Conservation (phyloP, 2,329 filamentous ascomycete genomes). For the Cercospora berteroae region DNA sequence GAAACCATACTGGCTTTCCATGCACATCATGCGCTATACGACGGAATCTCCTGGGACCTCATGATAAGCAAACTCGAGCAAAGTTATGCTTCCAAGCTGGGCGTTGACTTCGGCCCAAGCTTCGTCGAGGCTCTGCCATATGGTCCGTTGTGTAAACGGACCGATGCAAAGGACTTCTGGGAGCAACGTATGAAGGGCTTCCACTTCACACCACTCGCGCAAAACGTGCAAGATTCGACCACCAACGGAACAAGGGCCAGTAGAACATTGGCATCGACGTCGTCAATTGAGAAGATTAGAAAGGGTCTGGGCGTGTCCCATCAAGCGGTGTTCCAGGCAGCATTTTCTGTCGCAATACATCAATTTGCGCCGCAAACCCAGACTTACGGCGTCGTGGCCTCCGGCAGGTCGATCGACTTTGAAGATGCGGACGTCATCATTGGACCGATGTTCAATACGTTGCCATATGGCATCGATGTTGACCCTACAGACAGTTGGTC, state of each 20-base stretch:
- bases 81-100: conserved; percentile 46
- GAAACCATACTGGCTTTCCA: conserved; percentile 56
- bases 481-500: conserved; percentile 54
- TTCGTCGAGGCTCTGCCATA: conserved; percentile 68
- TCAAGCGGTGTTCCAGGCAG: conserved; percentile 74
- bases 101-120: conserved; percentile 43
- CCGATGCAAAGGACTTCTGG: conserved; percentile 67
- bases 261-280: neutral
- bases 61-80: conserved; percentile 60
- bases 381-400: conserved; percentile 72
- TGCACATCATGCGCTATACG: conserved; percentile 85
- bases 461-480: conserved; percentile 64
- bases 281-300: conserved; percentile 45
- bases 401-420: conserved; percentile 71
- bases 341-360: conserved; percentile 66
- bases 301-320: conserved; percentile 67
- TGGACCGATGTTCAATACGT: conserved; percentile 86
- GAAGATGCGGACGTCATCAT: conserved; percentile 65
- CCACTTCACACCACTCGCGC: conserved; percentile 17
- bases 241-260: neutral
- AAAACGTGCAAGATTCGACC: neutral
- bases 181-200: conserved; percentile 49
- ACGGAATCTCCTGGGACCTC: conserved; percentile 72
- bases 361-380: conserved; percentile 49
- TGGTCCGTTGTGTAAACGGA: conserved; percentile 60